Percentiles rank a stretch among this genome's conserved stretches.
Evolutionary conservation across 2,329 filamentous ascomycete species (phyloP).

Genomic region (Metarhizium robertsii): DNA sequence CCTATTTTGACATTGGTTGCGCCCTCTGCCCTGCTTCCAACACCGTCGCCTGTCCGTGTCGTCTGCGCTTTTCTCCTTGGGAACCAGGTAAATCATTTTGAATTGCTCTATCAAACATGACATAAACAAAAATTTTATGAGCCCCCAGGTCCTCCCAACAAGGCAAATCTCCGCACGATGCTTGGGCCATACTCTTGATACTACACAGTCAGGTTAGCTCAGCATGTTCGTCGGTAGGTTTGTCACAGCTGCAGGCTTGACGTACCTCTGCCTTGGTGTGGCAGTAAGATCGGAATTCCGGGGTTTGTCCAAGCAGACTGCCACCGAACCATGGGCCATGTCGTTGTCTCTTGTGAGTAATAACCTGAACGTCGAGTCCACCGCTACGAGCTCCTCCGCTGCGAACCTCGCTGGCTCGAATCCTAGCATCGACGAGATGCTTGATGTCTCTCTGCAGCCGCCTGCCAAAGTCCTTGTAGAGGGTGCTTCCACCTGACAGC

Average conservation of each 20-base stretch:
- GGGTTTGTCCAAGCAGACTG: conserved; percentile 90
- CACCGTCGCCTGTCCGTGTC: neutral
- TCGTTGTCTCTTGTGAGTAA: conserved; percentile 93
- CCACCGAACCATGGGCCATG: conserved; percentile 99
- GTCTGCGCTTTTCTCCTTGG: neutral
- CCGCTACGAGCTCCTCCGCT: conserved; percentile 90
- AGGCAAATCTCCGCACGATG: conserved; percentile 88
- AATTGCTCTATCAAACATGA: conserved; percentile 1
- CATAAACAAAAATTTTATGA: conserved; percentile 36
- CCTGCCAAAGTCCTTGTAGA: conserved; percentile 97
- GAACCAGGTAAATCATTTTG: neutral
- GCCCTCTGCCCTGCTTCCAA: neutral
- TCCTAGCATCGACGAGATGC: conserved; percentile 86
- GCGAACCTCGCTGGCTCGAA: conserved; percentile 81
- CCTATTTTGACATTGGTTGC: neutral
- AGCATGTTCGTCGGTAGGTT: neutral
- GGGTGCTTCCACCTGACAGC: conserved; percentile 87
- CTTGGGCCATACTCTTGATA: conserved; percentile 95
- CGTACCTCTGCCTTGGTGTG: conserved; percentile 75
- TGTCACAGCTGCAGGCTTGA: neutral
- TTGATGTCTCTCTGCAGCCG: conserved; percentile 95
- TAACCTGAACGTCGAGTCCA: conserved; percentile 92
- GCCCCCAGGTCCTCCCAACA: conserved; percentile 84
- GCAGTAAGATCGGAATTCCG: conserved; percentile 97
- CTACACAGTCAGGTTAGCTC: conserved; percentile 31